Base-by-base conservation (phyloP, 2,329 filamentous ascomycete species). In the Pseudogymnoascus sp. region DNA sequence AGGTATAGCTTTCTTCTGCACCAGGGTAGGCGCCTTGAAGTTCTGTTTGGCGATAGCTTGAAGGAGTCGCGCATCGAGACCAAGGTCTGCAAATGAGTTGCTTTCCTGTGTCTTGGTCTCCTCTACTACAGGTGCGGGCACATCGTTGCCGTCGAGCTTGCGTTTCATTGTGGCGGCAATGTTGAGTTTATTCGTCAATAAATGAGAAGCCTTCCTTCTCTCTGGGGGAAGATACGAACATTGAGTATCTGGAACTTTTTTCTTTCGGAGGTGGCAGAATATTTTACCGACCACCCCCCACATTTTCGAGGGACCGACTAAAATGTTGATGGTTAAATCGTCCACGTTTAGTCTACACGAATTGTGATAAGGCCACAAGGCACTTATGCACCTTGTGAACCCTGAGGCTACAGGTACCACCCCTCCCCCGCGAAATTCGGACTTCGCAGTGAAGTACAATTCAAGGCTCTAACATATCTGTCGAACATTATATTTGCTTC, bases 1-100 rank as follows among this genome's bases (percentile, higher is more conserved):
- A 1, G 94, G 94, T 65, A 99, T 96, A 1, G 91, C 90, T 74
- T 89, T 88, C 42, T 85, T 83, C 76, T 99, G 94, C 1, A 97
- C 90, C 10, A 88, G 82, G n/a, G 94, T 97, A 12, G 94, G 94
- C 63, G 86, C 86, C 65, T 87, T 82, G 78, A 92, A 97, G 74
- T 89, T 87, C 75, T 94, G 89, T 72, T 89, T 87, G 55, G 88
- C 88, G 68, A 97, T 83, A 61, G 90, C 92, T 78, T 96, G 91
- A 35, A 97, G 80, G 31, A 99, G 80, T 67, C 94, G 86, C 8
- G 91, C 78, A 72, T 99, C 94, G 65, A 99, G 85, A 65, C 86
- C 86, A 65, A 97, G 82, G 62, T 85, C 83, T 66, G 87, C 81
- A 72, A 97, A 99, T 3, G 85, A 85, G 21, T 55, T 31, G 25